Conservation (phyloP, 495 filamentous ascomycete genomes). For the Penicillium lagena region DNA sequence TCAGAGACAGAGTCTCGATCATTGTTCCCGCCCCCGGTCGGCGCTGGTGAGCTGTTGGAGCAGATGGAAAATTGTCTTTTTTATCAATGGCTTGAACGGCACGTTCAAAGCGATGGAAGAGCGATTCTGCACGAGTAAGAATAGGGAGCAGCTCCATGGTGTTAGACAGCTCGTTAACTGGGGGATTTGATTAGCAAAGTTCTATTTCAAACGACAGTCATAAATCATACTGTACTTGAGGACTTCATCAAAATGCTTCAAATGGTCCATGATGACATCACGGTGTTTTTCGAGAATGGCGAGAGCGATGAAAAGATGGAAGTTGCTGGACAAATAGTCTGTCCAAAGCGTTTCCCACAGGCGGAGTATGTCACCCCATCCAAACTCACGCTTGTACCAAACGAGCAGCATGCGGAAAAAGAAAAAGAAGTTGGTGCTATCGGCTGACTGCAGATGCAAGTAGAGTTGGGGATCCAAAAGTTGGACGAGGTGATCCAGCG, state of each 20-base stretch:
- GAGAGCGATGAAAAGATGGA: constrained; percentile 90
- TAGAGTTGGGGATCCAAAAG: constrained; percentile 96
- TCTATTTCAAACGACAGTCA: too few relatives aligned
- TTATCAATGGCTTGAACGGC: constrained; percentile 82
- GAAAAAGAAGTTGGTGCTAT: constrained; percentile 98
- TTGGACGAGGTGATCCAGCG: constrained; percentile 87
- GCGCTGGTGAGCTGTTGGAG: constrained; percentile 50
- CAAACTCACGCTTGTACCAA: constrained; percentile 97
- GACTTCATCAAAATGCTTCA: constrained; percentile 94
- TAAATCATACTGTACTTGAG: constrained; percentile 77
- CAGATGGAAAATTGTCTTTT: constrained; percentile 73
- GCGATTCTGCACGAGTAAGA: constrained; percentile 76
- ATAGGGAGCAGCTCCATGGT: constrained; percentile 85
- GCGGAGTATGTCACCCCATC: constrained; percentile 76
- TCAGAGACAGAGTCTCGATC: constrained; percentile 7
- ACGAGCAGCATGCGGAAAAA: constrained; percentile 98
- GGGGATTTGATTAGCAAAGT: constrained; percentile 1
- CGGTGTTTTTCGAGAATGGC: constrained; percentile 95
- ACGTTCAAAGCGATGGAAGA: constrained; percentile 83
- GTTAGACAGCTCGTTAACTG: constrained; percentile 86
- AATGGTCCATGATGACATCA: constrained; percentile 87
- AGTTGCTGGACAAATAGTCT: constrained; percentile 78
- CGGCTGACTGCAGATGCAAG: constrained; percentile 77
- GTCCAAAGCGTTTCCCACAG: constrained; percentile 96
- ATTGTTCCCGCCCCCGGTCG: constrained; percentile 14